Conservation (phyloP, 257 asterid species). For the Perilla frutescens region DNA sequence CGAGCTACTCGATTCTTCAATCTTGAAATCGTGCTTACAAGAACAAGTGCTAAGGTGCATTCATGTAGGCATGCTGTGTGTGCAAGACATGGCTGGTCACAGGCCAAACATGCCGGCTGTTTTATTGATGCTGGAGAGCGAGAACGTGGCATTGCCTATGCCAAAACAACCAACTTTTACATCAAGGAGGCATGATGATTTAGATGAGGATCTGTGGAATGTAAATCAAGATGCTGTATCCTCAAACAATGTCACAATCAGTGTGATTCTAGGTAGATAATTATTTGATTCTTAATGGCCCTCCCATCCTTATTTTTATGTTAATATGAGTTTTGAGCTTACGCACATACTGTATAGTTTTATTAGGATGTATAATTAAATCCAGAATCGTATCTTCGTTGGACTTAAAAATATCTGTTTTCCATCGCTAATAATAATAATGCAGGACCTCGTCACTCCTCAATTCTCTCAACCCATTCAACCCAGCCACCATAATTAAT, state of each 20-base stretch:
- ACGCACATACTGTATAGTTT: conserved; percentile 14
- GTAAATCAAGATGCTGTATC: conserved; percentile 52
- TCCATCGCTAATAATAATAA: neutral
- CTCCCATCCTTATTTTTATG: neutral
- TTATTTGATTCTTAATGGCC: conserved; percentile 3
- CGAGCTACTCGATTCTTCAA: conserved; percentile 61
- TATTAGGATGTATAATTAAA: neutral
- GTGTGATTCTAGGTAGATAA: conserved; percentile 70
- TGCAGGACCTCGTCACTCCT: conserved; percentile 15
- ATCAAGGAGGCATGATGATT: conserved; percentile 53
- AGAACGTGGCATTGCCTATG: conserved; percentile 49
- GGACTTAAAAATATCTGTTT: neutral
- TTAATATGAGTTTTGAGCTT: conserved; percentile 1
- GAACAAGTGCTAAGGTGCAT: conserved; percentile 68
- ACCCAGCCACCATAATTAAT: neutral
- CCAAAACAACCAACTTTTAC: conserved; percentile 76
- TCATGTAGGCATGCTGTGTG: conserved; percentile 76
- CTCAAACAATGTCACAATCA: conserved; percentile 70
- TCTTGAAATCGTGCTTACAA: conserved; percentile 38
- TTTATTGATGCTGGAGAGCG: conserved; percentile 74
- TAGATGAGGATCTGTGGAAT: conserved; percentile 52
- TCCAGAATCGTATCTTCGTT: neutral
- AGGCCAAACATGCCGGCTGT: conserved; percentile 80
- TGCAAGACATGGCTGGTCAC: conserved; percentile 65
- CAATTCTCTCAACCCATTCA: conserved; percentile 5